These are phyloP conservation scores for Hysterium pulicare DNA, from an alignment of 2,329 filamentous ascomycete species.

Conservation along the genomic window DNA sequence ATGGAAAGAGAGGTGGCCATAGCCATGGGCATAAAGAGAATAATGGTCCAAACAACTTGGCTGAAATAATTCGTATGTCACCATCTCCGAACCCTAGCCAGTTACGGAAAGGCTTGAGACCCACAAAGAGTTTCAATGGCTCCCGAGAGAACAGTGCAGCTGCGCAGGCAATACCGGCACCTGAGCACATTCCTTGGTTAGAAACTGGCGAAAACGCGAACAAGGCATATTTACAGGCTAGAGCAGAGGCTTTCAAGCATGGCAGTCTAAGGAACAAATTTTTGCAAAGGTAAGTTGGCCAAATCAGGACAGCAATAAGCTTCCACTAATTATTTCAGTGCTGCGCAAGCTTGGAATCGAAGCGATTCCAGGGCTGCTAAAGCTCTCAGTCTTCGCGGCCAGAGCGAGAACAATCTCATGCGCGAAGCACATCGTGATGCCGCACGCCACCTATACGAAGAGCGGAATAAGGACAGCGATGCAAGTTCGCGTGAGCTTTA, in stretches of 20 bases:
- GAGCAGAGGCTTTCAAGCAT: constrained; percentile 95
- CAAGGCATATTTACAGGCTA: constrained; percentile 89
- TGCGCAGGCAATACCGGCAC: constrained; percentile 78
- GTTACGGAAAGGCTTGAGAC: constrained; percentile 58
- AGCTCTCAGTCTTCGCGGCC: constrained; percentile 86
- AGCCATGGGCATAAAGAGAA: constrained; percentile 55
- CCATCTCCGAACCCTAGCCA: constrained; percentile 71
- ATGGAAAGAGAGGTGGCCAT: constrained; percentile 85
- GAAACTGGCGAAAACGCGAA: constrained; percentile 91
- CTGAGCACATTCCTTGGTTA: constrained; percentile 92
- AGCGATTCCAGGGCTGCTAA: constrained; percentile 96
- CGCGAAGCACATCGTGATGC: constrained; percentile 94
- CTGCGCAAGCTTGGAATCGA: constrained; percentile 96
- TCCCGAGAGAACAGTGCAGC: constrained; percentile 74
- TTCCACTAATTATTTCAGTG: constrained; percentile 51
- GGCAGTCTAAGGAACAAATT: constrained; percentile 96
- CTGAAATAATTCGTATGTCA: constrained; percentile 93
- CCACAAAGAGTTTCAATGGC: constrained; percentile 64
- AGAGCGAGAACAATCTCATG: constrained; percentile 97
- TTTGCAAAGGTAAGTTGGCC: constrained; percentile 69
- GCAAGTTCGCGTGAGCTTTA: constrained; percentile 70
- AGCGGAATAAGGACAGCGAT: constrained; percentile 71
- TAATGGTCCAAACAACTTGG: constrained; percentile 67
- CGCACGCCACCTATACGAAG: constrained; percentile 85
- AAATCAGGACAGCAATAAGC: constrained; percentile 7